phyloP scores from a whole-genome alignment of 179 eudicot genomes.

The Spinacia oleracea region DNA sequence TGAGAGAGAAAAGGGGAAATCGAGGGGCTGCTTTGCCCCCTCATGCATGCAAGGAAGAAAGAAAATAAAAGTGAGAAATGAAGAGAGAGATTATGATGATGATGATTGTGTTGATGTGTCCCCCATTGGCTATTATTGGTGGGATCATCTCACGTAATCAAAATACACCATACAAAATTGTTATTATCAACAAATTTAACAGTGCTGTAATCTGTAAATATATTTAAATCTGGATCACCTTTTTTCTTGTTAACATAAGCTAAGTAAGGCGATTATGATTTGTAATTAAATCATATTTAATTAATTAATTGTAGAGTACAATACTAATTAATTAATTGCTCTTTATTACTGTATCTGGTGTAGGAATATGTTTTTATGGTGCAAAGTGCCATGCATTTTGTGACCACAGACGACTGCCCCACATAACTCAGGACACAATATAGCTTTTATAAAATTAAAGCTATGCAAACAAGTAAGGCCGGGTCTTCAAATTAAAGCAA shows the following conservation, averaged over 20 bases:
- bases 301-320: not conserved
- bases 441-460: constrained; percentile 34
- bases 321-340: constrained; percentile 1
- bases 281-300: not conserved
- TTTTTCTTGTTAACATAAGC: constrained; percentile 14
- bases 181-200: constrained; percentile 2
- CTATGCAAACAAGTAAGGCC: constrained; percentile 19
- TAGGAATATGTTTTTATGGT: constrained; percentile 19
- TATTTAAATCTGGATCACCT: not conserved
- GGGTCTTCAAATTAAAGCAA: constrained; percentile 35
- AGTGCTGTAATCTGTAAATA: constrained; percentile 10
- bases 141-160: constrained; percentile 37
- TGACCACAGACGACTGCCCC: constrained; percentile 38
- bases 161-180: not conserved
- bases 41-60: constrained; percentile 41
- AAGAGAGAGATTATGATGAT: constrained; percentile 18
- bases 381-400: constrained; percentile 39
- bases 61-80: not conserved
- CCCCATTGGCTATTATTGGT: constrained; percentile 35
- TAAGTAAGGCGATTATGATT: no score
- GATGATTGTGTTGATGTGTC: constrained; percentile 37
- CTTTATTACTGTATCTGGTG: constrained; percentile 11
- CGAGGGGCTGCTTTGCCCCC: constrained; percentile 19
- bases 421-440: constrained; percentile 30
- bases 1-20: constrained; percentile 21